These are phyloP conservation scores for Nicotiana obtusifolia DNA, from an alignment of 257 asterid species.

Conservation along the genomic window DNA sequence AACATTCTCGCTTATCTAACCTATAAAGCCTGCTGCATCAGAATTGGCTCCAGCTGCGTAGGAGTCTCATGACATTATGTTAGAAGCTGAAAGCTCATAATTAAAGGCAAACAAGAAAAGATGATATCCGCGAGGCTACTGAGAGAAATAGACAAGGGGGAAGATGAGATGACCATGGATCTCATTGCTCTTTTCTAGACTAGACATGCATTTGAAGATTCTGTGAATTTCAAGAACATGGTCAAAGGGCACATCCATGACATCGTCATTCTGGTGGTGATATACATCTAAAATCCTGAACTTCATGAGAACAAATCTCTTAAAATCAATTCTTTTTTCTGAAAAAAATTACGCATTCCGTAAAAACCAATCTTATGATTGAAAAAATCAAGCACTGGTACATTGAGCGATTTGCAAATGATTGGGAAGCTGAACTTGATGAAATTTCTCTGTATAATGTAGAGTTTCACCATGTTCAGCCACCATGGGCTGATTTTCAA, in stretches of 20 bases:
- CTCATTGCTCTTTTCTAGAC: not conserved
- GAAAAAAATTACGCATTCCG: not conserved
- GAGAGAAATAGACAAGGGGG: not conserved
- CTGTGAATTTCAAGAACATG: constrained; percentile 1
- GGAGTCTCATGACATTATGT: not conserved
- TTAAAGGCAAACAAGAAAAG: not conserved
- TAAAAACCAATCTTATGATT: not conserved
- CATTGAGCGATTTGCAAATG: not conserved
- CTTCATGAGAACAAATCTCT: not conserved
- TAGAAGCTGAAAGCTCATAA: constrained; percentile 1
- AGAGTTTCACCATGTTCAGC: not conserved
- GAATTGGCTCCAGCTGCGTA: not conserved
- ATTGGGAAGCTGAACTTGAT: not conserved
- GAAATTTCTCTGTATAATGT: not conserved
- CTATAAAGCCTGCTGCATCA: not conserved
- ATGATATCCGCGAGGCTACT: not conserved
- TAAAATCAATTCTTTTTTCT: not conserved
- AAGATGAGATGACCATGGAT: not conserved
- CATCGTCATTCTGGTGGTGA: not conserved
- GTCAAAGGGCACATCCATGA: not conserved
- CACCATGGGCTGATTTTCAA: not conserved
- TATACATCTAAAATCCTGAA: constrained; percentile 1
- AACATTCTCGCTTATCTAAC: constrained; percentile 1
- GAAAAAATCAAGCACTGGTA: not conserved
- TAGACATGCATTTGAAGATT: not conserved